Conservation (phyloP, 140 eudicot species). For the Erigeron philadelphicus region DNA sequence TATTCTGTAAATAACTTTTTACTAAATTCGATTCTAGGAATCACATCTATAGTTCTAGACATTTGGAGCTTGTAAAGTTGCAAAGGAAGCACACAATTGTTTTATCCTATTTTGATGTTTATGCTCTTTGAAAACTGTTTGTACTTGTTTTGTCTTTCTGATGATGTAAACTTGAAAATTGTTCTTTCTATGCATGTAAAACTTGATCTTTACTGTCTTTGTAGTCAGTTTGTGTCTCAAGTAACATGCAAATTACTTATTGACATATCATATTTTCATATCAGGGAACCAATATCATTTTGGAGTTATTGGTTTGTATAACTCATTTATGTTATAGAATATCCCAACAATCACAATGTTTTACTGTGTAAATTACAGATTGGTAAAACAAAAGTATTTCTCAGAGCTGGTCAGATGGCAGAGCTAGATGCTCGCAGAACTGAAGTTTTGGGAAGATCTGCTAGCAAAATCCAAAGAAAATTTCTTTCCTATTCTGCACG, state of each 20-base stretch:
- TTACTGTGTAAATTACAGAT: conserved; percentile 41
- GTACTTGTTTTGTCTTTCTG: too few relatives aligned
- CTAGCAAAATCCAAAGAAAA: conserved; percentile 62
- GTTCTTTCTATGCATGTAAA: too few relatives aligned
- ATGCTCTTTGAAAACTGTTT: too few relatives aligned
- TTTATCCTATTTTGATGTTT: too few relatives aligned
- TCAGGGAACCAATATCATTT: not conserved
- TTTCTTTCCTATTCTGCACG: conserved; percentile 46
- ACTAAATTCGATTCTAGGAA: too few relatives aligned
- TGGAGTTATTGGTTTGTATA: not conserved
- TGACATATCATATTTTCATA: not conserved
- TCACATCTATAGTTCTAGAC: too few relatives aligned
- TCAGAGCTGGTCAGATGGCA: conserved; percentile 98
- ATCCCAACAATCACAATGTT: not conserved
- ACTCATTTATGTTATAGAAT: not conserved
- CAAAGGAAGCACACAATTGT: too few relatives aligned
- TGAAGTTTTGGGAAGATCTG: conserved; percentile 81
- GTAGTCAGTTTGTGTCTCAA: too few relatives aligned
- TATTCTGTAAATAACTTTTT: too few relatives aligned
- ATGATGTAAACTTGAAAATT: too few relatives aligned
- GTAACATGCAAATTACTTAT: not conserved
- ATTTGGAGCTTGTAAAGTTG: too few relatives aligned
- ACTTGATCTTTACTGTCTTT: too few relatives aligned
- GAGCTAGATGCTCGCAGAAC: conserved; percentile 76
- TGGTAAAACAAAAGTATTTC: conserved; percentile 87